These are phyloP conservation scores for Ophiostoma tasmaniense DNA, from an alignment of 2,329 filamentous ascomycete species.

Conservation along the genomic window DNA sequence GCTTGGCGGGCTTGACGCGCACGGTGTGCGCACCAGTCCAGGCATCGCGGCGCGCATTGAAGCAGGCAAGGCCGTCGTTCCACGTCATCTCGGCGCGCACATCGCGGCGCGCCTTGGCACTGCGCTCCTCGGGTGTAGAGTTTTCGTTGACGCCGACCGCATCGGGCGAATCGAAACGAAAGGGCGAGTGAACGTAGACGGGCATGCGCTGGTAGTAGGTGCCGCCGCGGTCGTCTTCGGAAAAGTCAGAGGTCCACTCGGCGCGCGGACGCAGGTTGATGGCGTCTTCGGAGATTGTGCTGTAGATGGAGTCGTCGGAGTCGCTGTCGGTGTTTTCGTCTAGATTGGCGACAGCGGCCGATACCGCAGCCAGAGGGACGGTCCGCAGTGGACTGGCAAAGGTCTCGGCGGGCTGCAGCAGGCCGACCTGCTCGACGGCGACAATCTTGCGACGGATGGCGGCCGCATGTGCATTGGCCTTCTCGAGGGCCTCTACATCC, in stretches of 20 bases:
- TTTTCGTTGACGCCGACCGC: constrained; percentile 34
- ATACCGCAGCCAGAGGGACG: constrained; percentile 9
- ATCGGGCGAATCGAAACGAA: constrained; percentile 44
- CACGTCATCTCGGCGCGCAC: constrained; percentile 59
- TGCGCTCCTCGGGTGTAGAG: constrained; percentile 38
- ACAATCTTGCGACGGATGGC: constrained; percentile 4
- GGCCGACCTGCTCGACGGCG: constrained; percentile 11
- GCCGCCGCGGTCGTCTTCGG: constrained; percentile 36
- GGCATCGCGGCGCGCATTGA: constrained; percentile 64
- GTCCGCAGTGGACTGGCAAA: constrained; percentile 14
- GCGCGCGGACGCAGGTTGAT: constrained; percentile 41
- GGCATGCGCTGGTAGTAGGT: constrained; percentile 22
- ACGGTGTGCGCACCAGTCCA: constrained; percentile 73
- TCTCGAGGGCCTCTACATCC: not conserved
- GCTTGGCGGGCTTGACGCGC: constrained; percentile 41
- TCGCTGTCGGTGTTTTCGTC: constrained; percentile 28
- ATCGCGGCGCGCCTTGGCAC: constrained; percentile 47
- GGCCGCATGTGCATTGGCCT: not conserved
- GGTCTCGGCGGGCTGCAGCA: constrained; percentile 13
- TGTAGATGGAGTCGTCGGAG: constrained; percentile 46
- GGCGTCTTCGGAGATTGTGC: constrained; percentile 47
- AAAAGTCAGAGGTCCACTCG: constrained; percentile 52
- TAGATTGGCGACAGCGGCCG: constrained; percentile 4
- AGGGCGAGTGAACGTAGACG: constrained; percentile 33
- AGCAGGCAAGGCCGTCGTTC: constrained; percentile 78